These are phyloP conservation scores for Lactarius sanguifluus DNA, from an alignment of 768 basidiomycete genomes.

Conservation along the genomic window DNA sequence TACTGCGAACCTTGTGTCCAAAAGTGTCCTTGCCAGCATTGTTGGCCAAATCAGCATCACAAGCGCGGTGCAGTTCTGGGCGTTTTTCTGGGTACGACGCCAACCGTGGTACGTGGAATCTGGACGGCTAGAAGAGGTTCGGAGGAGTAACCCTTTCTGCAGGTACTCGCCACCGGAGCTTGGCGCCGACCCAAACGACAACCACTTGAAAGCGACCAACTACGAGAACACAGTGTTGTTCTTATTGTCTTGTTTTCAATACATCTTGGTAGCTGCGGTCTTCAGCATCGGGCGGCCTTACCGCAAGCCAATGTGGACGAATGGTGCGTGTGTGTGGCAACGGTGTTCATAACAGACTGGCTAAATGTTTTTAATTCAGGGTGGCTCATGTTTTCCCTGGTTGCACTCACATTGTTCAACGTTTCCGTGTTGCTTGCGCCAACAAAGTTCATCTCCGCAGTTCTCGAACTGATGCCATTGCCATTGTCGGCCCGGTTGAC, in stretches of 20 bases:
- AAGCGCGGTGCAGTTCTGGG: constrained; percentile 78
- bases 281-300: constrained; percentile 99
- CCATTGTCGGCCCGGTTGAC: constrained; percentile 65
- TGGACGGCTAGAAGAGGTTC: not conserved
- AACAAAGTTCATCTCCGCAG: constrained; percentile 50
- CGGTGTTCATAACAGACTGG: not conserved
- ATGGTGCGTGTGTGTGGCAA: constrained; percentile 53
- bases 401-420: constrained; percentile 68
- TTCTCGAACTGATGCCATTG: constrained; percentile 78
- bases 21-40: constrained; percentile 90
- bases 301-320: constrained; percentile 92
- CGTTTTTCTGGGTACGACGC: constrained; percentile 82
- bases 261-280: constrained; percentile 93
- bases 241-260: constrained; percentile 96
- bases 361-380: constrained; percentile 43
- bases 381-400: constrained; percentile 79
- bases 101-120: constrained; percentile 70
- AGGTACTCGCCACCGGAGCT: constrained; percentile 37
- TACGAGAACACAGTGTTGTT: constrained; percentile 93
- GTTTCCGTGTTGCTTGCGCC: constrained; percentile 74
- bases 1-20: constrained; percentile 93
- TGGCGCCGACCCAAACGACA: constrained; percentile 42
- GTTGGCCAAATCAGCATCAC: constrained; percentile 91
- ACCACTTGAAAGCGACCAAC: constrained; percentile 80
- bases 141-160: not conserved